Evolutionary conservation across 345 rosid genomes (phyloP).

Genomic region (Geranium rotundifolium): DNA sequence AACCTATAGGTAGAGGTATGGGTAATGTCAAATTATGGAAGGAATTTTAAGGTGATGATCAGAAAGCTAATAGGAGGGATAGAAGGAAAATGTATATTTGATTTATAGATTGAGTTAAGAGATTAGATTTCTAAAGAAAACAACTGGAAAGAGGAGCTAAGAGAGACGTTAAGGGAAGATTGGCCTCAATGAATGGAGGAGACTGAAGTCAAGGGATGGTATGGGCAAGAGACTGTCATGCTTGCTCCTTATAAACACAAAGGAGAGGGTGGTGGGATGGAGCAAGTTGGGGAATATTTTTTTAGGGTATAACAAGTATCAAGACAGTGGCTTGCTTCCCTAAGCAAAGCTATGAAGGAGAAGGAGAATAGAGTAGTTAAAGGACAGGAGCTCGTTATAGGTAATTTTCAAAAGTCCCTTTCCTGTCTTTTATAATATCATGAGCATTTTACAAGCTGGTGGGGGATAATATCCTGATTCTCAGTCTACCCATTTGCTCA

Average conservation of each 20-base stretch:
- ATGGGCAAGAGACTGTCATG: constrained; percentile 22
- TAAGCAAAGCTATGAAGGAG: constrained; percentile 12
- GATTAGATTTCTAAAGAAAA: too few species aligned
- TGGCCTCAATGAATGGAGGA: too few species aligned
- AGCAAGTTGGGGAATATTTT: constrained; percentile 36
- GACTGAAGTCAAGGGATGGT: too few species aligned
- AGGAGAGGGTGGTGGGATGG: constrained; percentile 10
- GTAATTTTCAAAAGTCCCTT: neutral
- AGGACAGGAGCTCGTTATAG: constrained; percentile 7
- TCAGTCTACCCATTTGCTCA: neutral
- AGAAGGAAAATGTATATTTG: too few species aligned
- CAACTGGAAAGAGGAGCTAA: too few species aligned
- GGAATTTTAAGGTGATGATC: too few species aligned
- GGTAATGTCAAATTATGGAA: too few species aligned
- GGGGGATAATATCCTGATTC: constrained; percentile 33
- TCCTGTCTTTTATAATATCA: too few species aligned
- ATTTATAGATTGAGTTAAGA: too few species aligned
- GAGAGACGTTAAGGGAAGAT: too few species aligned
- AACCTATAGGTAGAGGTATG: too few species aligned
- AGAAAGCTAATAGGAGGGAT: too few species aligned
- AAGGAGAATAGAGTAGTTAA: constrained; percentile 6
- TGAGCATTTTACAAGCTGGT: constrained; percentile 22
- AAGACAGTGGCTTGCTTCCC: constrained; percentile 18
- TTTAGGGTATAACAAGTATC: neutral
- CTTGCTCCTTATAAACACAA: constrained; percentile 33